Percentiles rank a stretch among this genome's conserved stretches.
phyloP scores from a whole-genome alignment of 495 filamentous ascomycete species.

The Trichoderma gamsii region DNA sequence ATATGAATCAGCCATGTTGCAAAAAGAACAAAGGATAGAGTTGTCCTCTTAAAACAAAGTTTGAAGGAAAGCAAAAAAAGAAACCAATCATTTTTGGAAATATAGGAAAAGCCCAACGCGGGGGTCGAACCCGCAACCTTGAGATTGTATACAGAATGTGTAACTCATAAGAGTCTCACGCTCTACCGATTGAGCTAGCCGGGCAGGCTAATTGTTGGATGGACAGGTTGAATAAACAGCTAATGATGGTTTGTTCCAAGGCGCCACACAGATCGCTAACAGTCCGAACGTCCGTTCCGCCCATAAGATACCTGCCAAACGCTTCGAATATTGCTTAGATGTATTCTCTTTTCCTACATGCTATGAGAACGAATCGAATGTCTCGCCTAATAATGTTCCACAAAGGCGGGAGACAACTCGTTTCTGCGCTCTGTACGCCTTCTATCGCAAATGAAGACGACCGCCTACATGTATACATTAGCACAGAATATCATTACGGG shows the following conservation, averaged over 20 bases:
- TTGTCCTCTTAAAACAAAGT: no score
- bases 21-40: no score
- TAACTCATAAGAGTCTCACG: constrained; percentile 66
- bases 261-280: no score
- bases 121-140: constrained; percentile 34
- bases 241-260: no score
- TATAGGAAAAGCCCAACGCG: constrained; percentile 31
- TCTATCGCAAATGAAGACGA: background rate
- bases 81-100: no score
- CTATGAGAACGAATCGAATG: background rate
- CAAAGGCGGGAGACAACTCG: background rate
- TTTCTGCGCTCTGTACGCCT: background rate
- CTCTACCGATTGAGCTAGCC: constrained; percentile 80
- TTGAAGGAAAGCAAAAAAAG: no score
- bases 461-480: background rate
- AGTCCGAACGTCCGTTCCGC: no score
- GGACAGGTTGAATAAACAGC: no score
- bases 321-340: no score
- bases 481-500: background rate
- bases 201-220: constrained; percentile 17
- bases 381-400: background rate
- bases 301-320: no score
- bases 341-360: background rate
- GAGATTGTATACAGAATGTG: constrained; percentile 16
- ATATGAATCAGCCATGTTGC: no score